These are phyloP conservation scores for Alloteropsis semialata DNA, from an alignment of 176 grass and related monocot species.

Conservation along the genomic window DNA sequence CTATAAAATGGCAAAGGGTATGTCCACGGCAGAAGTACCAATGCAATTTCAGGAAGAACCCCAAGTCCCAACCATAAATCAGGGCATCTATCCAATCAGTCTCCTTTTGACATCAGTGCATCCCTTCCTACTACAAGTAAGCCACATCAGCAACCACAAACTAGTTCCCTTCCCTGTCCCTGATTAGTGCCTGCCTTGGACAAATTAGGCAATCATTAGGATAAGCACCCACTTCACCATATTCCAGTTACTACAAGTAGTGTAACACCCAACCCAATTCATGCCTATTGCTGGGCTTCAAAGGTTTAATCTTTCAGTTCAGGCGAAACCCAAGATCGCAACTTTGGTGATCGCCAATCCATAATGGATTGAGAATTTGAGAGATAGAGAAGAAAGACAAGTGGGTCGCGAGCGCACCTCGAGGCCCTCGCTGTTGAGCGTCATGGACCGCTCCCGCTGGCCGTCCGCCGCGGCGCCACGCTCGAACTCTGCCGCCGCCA, in stretches of 20 bases:
- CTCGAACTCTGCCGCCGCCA: slow-evolving; percentile 50
- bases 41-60: background rate
- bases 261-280: background rate
- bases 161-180: background rate
- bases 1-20: too few relatives aligned
- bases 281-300: background rate
- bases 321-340: background rate
- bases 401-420: slow-evolving; percentile 31
- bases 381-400: too few relatives aligned
- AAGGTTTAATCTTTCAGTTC: background rate
- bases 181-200: background rate
- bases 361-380: background rate
- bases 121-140: background rate
- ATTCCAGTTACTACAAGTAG: background rate
- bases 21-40: background rate
- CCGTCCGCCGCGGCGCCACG: slow-evolving; percentile 46
- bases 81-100: background rate
- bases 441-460: slow-evolving; percentile 72
- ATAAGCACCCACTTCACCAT: background rate
- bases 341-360: background rate
- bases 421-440: slow-evolving; percentile 84
- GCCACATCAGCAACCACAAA: background rate
- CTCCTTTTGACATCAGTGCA: background rate
- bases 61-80: background rate
- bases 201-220: background rate